Base-by-base conservation (phyloP, 768 basidiomycete species). In the Amylocystis lapponica region DNA sequence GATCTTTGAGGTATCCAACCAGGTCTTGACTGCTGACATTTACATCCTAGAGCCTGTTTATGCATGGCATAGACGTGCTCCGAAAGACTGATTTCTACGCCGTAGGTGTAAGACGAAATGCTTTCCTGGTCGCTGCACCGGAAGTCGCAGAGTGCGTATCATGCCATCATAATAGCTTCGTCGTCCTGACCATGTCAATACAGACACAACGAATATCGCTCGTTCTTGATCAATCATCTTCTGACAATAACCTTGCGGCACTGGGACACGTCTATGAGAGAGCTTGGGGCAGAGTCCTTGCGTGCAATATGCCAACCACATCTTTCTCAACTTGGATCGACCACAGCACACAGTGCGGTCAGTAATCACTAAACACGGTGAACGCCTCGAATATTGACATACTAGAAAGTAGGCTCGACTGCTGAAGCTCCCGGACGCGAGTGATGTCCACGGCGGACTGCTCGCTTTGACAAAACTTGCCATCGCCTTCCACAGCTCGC, bases 1-100 rank as follows among this genome's bases (percentile, higher is more conserved):
- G 17, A 36, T 27, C 2, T 26, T 23, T 4, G 25, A 26, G n/a
- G 22, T 27, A 13, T 4, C 19, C 14, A 36, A 30, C n/a, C n/a
- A n/a, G n/a, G 8, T 25, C 14, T 36, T 32, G 4, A 6, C 14
- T 13, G 17, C 23, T 37, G 13, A 22, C 27, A 36, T 14, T 43
- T 17, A 44, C 19, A 19, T 30, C 17, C 22, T 56, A 98, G 95
- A 82, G 77, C 47, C 66, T 94, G 41, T 94, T 97, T 60, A 83
- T 89, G 34, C 85, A 95, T 65, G 96, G 96, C 2, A 96, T 99
- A 49, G 90, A 92, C 57, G 86, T 97, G 20, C 69, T 99, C 34
- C 75, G 82, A 31, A 87, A 89, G 60, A 89, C 88, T 0, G 96
- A 99, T 66, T 98, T 97, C 63, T 97, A 91, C 66, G 84, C 91